Percentiles rank a stretch among this genome's conserved stretches.
These are phyloP conservation scores for Phytophthora lateralis DNA, from an alignment of 352 stramenopile species.

Conservation along the genomic window DNA sequence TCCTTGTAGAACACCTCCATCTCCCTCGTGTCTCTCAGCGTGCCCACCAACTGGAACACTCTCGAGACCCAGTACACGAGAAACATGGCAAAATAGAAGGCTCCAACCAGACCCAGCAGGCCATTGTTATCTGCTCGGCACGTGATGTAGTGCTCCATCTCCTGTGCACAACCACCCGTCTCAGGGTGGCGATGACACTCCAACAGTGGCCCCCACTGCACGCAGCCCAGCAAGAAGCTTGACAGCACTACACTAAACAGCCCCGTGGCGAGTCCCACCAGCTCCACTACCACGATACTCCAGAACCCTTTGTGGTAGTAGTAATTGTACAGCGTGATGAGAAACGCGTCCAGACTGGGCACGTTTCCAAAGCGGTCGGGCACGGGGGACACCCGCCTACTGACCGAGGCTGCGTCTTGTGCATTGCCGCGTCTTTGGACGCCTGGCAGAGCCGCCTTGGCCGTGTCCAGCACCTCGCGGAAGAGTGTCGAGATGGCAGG, in stretches of 20 bases:
- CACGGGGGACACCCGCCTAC: conserved; percentile 43
- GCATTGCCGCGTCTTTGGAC: conserved; percentile 15
- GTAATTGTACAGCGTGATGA: conserved; percentile 95
- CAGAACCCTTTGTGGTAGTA: conserved; percentile 94
- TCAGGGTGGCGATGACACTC: conserved; percentile 74
- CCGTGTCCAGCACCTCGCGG: conserved; percentile 65
- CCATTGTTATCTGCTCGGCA: conserved; percentile 65
- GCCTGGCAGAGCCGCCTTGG: conserved; percentile 44
- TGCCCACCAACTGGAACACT: conserved; percentile 81
- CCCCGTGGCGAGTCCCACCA: conserved; percentile 93
- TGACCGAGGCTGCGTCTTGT: conserved; percentile 1
- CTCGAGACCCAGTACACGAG: conserved; percentile 92
- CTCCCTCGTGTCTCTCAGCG: conserved; percentile 86
- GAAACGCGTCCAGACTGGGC: conserved; percentile 90
- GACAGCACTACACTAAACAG: conserved; percentile 96
- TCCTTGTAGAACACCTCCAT: conserved; percentile 94
- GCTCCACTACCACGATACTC: conserved; percentile 87
- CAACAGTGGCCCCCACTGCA: conserved; percentile 94
- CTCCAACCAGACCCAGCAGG: conserved; percentile 65
- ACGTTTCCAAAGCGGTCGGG: conserved; percentile 77
- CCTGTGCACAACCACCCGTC: conserved; percentile 78
- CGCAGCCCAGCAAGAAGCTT: conserved; percentile 95
- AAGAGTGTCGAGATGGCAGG: conserved; percentile 81
- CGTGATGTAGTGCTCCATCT: conserved; percentile 74
- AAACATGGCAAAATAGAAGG: conserved; percentile 96